Conservation (phyloP, 768 basidiomycete species). For the Cystofilobasidium capitatum region DNA sequence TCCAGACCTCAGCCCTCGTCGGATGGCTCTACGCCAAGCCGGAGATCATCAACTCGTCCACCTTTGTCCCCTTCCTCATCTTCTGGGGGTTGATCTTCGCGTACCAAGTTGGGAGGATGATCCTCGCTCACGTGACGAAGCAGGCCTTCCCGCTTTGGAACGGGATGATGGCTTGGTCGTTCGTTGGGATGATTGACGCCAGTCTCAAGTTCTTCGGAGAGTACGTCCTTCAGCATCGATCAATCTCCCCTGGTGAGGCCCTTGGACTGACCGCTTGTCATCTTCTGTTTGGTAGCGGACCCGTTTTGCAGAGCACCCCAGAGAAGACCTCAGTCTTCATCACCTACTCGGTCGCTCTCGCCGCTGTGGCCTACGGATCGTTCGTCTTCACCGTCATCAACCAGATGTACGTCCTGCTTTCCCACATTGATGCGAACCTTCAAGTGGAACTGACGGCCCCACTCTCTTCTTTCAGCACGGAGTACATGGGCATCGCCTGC, state of each 20-base stretch:
- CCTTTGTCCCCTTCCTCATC: constrained; percentile 78
- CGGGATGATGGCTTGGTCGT: constrained; percentile 72
- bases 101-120: constrained; percentile 72
- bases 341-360: constrained; percentile 56
- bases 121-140: constrained; percentile 82
- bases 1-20: constrained; percentile 61
- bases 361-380: constrained; percentile 34
- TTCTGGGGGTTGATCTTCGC: constrained; percentile 62
- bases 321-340: constrained; percentile 61
- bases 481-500: constrained; percentile 87
- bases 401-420: constrained; percentile 19
- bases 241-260: neutral
- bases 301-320: constrained; percentile 52
- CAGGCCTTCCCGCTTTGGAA: constrained; percentile 77
- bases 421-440: neutral
- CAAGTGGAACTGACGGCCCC: too few species aligned
- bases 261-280: neutral
- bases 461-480: constrained; percentile 51
- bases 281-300: constrained; percentile 8
- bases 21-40: constrained; percentile 67
- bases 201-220: constrained; percentile 57
- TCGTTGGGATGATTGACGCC: constrained; percentile 69
- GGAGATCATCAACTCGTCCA: constrained; percentile 60
- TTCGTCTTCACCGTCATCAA: constrained; percentile 25
- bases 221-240: constrained; percentile 46